Evolutionary conservation across 495 filamentous ascomycete genomes (phyloP).

Genomic region (Lophiostoma macrostomum): DNA sequence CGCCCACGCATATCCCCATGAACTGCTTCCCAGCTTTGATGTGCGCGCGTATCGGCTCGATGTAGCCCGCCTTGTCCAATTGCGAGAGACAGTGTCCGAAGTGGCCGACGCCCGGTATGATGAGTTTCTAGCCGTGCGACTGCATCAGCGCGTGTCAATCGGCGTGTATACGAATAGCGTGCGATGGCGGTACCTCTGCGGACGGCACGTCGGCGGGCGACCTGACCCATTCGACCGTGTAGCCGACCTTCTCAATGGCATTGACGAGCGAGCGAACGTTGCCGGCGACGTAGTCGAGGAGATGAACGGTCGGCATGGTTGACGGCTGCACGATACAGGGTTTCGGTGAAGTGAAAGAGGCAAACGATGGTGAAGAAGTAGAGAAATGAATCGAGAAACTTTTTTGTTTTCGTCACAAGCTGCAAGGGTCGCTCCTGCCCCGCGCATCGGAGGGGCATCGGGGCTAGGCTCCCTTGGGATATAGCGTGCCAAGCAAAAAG

Average conservation of each 20-base stretch:
- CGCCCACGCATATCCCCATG: constrained; percentile 94
- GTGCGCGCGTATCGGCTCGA: constrained; percentile 73
- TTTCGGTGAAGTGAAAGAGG: not conserved
- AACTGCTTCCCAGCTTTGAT: constrained; percentile 88
- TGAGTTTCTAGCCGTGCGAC: constrained; percentile 61
- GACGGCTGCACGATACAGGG: not conserved
- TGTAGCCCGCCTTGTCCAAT: constrained; percentile 72
- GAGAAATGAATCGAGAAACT: not conserved
- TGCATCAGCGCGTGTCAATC: constrained; percentile 25
- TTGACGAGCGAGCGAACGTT: constrained; percentile 95
- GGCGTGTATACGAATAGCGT: not conserved
- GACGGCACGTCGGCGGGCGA: constrained; percentile 75
- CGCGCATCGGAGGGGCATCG: constrained; percentile 17
- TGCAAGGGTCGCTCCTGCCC: constrained; percentile 20
- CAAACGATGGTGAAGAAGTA: not conserved
- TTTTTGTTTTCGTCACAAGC: constrained; percentile 17
- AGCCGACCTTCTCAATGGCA: constrained; percentile 92
- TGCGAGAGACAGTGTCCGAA: constrained; percentile 93
- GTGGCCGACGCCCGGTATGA: constrained; percentile 93
- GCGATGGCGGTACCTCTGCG: constrained; percentile 64
- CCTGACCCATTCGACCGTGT: constrained; percentile 87
- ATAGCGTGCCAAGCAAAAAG: constrained; percentile 2
- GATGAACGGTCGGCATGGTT: constrained; percentile 83
- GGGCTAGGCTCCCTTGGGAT: not conserved
- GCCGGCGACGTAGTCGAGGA: constrained; percentile 82